Evolutionary conservation across 2,329 filamentous ascomycete genomes (phyloP).

Genomic region (Nothopassalora personata): DNA sequence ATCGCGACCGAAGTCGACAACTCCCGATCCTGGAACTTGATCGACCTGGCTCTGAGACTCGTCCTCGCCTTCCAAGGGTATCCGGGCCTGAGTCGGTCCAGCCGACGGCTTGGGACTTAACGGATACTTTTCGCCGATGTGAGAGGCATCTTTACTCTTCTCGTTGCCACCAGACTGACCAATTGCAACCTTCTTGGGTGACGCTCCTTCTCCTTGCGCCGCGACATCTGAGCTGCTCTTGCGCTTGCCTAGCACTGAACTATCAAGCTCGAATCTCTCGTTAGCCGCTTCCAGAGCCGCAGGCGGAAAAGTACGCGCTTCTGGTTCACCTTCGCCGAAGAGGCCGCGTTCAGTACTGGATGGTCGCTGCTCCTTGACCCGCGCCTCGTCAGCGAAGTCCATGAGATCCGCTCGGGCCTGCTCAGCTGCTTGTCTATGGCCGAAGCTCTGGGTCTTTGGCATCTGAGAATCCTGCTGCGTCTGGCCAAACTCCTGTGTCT

Average conservation of each 20-base stretch:
- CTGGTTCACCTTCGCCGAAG: background rate
- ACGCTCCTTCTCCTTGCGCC: background rate
- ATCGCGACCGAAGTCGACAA: background rate
- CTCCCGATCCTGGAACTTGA: background rate
- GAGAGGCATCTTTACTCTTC: background rate
- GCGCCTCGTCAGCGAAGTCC: background rate
- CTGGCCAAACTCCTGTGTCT: no score
- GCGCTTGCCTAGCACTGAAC: slow-evolving; percentile 17
- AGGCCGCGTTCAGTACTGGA: background rate
- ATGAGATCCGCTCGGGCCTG: slow-evolving; percentile 1
- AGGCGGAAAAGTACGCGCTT: background rate
- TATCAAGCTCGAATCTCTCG: background rate
- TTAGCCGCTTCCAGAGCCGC: background rate
- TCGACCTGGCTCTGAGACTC: background rate
- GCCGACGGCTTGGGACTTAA: background rate
- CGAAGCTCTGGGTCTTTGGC: background rate
- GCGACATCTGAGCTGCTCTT: slow-evolving; percentile 7
- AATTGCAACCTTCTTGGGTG: background rate
- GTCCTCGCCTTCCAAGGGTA: background rate
- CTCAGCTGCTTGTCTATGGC: slow-evolving; percentile 8
- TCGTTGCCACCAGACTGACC: background rate
- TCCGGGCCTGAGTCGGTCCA: background rate
- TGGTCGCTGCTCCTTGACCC: background rate
- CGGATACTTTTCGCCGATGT: background rate
- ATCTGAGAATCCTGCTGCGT: background rate